Evolutionary conservation across 2,329 filamentous ascomycete genomes (phyloP).

Genomic region (Cordyceps fumosorosea): DNA sequence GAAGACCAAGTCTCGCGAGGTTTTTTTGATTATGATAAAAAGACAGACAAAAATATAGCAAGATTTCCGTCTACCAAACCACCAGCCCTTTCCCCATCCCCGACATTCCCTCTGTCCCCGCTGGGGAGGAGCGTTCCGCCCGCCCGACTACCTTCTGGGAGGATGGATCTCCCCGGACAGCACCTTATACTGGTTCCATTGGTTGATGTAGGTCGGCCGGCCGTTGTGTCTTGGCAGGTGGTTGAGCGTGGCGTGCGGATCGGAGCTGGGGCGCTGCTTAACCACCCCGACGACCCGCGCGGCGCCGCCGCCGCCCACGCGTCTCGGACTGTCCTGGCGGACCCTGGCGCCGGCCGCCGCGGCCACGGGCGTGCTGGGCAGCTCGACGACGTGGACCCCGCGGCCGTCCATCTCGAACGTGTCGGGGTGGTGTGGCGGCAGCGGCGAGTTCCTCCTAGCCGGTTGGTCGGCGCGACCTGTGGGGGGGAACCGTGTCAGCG

Average conservation of each 20-base stretch:
- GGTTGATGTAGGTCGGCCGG: constrained; percentile 28
- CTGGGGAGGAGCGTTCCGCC: neutral
- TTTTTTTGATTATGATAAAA: neutral
- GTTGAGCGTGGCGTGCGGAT: constrained; percentile 30
- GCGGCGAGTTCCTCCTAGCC: constrained; percentile 17
- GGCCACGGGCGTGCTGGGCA: constrained; percentile 23
- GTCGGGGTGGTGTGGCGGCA: constrained; percentile 22
- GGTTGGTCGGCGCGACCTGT: constrained; percentile 29
- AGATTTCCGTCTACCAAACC: neutral
- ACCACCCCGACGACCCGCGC: neutral
- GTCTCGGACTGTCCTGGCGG: neutral
- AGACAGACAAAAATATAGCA: constrained; percentile 5
- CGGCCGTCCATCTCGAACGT: constrained; percentile 34
- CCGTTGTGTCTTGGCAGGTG: constrained; percentile 24
- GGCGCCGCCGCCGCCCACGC: neutral
- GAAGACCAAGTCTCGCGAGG: neutral
- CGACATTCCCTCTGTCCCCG: no score
- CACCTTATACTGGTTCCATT: constrained; percentile 30
- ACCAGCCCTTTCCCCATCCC: neutral
- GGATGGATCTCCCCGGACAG: constrained; percentile 9
- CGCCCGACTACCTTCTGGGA: neutral
- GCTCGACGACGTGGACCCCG: constrained; percentile 25
- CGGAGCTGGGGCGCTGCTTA: constrained; percentile 15
- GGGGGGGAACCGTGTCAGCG: neutral
- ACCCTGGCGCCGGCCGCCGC: neutral